Percentiles rank a stretch among this genome's conserved stretches.
phyloP scores from a whole-genome alignment of 495 filamentous ascomycete species.

The Talaromyces stipitatus region DNA sequence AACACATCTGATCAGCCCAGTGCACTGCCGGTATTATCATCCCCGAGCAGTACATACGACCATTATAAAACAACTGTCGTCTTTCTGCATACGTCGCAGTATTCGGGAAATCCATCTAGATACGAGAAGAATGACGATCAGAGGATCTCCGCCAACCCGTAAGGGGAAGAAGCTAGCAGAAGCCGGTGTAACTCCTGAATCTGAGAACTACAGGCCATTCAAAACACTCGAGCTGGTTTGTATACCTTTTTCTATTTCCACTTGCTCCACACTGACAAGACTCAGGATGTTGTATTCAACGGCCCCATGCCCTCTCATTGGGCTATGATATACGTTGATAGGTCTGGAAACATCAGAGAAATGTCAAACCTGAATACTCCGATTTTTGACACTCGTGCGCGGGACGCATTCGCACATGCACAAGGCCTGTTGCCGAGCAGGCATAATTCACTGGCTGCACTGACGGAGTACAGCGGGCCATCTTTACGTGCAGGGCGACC shows the following conservation, averaged over 20 bases:
- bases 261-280: neutral
- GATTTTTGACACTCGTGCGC: neutral
- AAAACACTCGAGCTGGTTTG: neutral
- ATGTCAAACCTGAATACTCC: neutral
- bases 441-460: neutral
- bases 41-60: neutral
- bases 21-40: neutral
- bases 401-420: neutral
- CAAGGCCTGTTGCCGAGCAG: neutral
- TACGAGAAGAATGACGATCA: neutral
- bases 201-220: neutral
- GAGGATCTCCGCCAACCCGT: neutral
- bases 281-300: neutral
- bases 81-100: no score
- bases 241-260: neutral
- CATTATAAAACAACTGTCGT: no score
- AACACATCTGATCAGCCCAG: neutral
- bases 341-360: neutral
- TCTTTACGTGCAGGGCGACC: conserved; percentile 12
- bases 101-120: no score
- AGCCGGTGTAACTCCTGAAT: neutral
- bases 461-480: neutral
- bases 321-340: conserved; percentile 1
- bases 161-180: neutral
- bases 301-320: neutral